Percentiles rank a stretch among this genome's conserved stretches.
phyloP scores from a whole-genome alignment of 2,329 filamentous ascomycete genomes.

The Tolypocladium album region DNA sequence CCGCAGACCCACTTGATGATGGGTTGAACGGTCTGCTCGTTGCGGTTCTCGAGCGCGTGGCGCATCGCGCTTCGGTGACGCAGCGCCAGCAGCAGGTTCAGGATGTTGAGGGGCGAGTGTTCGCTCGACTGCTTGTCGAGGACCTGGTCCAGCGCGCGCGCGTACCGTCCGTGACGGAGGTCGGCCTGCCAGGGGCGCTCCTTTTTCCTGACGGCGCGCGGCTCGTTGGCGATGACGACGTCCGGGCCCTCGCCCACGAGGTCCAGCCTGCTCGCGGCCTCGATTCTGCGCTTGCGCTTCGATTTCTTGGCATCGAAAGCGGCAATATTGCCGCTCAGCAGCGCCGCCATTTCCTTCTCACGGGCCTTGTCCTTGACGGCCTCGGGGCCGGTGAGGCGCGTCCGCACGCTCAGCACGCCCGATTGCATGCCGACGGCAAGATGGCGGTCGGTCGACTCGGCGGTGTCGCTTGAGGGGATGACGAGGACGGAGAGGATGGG shows the following conservation, averaged over 20 bases:
- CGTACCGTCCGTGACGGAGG: slow-evolving; percentile 68
- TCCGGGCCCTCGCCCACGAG: slow-evolving; percentile 77
- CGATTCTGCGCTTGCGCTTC: slow-evolving; percentile 51
- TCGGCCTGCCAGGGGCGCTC: slow-evolving; percentile 71
- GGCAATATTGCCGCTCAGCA: slow-evolving; percentile 68
- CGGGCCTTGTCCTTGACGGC: slow-evolving; percentile 66
- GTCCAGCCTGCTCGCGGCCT: slow-evolving; percentile 51
- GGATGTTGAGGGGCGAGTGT: slow-evolving; percentile 48
- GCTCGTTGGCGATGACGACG: slow-evolving; percentile 74
- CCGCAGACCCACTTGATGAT: slow-evolving; percentile 74
- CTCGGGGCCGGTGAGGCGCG: slow-evolving; percentile 73
- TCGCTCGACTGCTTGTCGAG: slow-evolving; percentile 43
- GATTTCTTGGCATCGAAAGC: slow-evolving; percentile 62
- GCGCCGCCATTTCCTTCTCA: slow-evolving; percentile 74
- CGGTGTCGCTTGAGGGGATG: slow-evolving; percentile 33
- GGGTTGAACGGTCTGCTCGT: slow-evolving; percentile 72
- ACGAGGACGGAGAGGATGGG: slow-evolving; percentile 80
- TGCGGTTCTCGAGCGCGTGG: slow-evolving; percentile 67
- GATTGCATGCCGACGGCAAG: slow-evolving; percentile 92
- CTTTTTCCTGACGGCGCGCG: slow-evolving; percentile 38
- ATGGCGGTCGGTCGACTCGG: slow-evolving; percentile 68
- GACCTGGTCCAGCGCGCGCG: slow-evolving; percentile 67
- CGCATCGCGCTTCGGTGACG: slow-evolving; percentile 80
- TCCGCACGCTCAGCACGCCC: slow-evolving; percentile 82
- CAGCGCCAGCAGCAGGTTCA: slow-evolving; percentile 75